A percentile compares a stretch with the other conserved stretches of the same genome.
Conservation (phyloP, 306 rosid species). For the Psophocarpus tetragonolobus region DNA sequence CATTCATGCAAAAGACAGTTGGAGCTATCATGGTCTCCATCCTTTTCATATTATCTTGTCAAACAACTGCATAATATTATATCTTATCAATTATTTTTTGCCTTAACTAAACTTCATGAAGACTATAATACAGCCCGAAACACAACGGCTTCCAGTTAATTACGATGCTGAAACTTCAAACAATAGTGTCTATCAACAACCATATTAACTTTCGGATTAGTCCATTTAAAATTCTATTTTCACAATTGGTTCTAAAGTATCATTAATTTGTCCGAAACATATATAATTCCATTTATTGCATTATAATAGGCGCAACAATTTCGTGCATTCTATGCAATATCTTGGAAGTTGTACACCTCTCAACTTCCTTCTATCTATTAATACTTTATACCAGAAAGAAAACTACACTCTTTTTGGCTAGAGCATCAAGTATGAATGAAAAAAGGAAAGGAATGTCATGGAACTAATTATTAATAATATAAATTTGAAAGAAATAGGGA, state of each 20-base stretch:
- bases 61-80: neutral
- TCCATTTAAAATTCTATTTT: neutral
- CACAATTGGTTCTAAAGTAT: neutral
- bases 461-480: slow-evolving; percentile 17
- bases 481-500: slow-evolving; percentile 18
- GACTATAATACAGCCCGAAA: neutral
- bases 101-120: neutral
- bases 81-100: too few relatives aligned
- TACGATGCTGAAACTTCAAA: neutral
- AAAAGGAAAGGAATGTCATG: neutral
- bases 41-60: neutral
- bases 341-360: neutral
- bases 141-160: neutral
- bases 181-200: neutral
- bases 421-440: neutral
- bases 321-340: neutral
- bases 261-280: neutral
- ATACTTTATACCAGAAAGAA: neutral
- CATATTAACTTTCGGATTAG: neutral
- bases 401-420: neutral
- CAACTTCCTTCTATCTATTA: neutral
- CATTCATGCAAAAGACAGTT: neutral
- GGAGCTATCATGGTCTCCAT: neutral
- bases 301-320: neutral
- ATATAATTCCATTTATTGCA: neutral